Percentiles rank a stretch among this genome's conserved stretches.
Conservation (phyloP, 805 yeast genomes). For the Ogataea neopini region DNA sequence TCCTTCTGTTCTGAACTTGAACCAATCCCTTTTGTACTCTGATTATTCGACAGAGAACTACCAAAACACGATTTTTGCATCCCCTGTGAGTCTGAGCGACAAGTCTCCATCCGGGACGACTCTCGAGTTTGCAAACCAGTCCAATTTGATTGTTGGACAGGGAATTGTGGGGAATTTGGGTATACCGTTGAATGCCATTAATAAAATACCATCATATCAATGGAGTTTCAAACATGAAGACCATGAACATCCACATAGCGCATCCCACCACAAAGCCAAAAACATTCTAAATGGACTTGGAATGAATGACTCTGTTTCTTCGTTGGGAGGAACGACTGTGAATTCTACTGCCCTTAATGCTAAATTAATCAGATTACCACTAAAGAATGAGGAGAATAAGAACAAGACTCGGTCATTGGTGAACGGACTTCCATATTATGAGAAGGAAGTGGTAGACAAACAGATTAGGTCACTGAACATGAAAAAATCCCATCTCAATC, state of each 20-base stretch:
- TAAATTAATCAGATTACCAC: constrained; percentile 32
- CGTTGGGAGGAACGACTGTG: constrained; percentile 28
- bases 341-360: constrained; percentile 30
- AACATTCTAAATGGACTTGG: constrained; percentile 30
- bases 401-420: constrained; percentile 25
- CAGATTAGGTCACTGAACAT: constrained; percentile 27
- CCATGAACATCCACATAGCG: constrained; percentile 23
- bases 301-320: constrained; percentile 26
- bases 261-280: constrained; percentile 24
- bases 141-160: constrained; percentile 34
- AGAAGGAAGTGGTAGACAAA: constrained; percentile 28
- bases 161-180: constrained; percentile 37
- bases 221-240: constrained; percentile 35
- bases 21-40: constrained; percentile 21
- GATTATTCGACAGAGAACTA: constrained; percentile 23
- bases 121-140: constrained; percentile 19
- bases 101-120: constrained; percentile 21
- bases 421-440: constrained; percentile 48
- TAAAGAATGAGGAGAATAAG: constrained; percentile 18
- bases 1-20: constrained; percentile 20
- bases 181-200: constrained; percentile 32
- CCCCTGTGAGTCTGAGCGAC: constrained; percentile 22
- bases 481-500: constrained; percentile 32
- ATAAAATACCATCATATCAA: constrained; percentile 37
- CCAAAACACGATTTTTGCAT: constrained; percentile 28